Evolutionary conservation across 2,329 filamentous ascomycete genomes (phyloP), one percentile per base, ranked within the genome.

Genomic region (Aspergillaceae sp.): DNA sequence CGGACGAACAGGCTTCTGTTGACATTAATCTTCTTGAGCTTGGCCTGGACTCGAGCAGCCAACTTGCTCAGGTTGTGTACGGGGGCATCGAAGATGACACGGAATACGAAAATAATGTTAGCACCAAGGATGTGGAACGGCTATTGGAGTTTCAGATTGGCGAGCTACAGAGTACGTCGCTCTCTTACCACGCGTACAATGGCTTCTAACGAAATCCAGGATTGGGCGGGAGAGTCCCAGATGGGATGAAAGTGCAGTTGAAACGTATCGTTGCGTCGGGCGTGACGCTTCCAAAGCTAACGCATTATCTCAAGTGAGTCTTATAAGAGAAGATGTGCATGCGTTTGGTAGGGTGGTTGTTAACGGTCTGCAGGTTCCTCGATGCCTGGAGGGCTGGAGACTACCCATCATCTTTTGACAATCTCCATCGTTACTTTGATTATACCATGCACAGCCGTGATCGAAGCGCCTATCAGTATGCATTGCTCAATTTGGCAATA

Each of bases 391-490:
- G 85, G 62, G 83, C 88, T 3, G 91, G 91, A 4, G 89, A 97
- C 65, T 94, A 91, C 59, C 82, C 86, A 8, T 87, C 86, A 1
- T 86, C 92, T 0, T 92, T 96, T 61, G 91, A 98, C 59, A 84
- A 84, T 54, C 75, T 98, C 19, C 90, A 97, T 64, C 83, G 88
- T 43, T 98, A 96, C 65, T 98, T 96, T 58, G 92, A 98, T 65
- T 96, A 95, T 66, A 92, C 90, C 1, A 89, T 94, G 80, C 86
- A 92, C 58, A 86, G 82, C 54, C 75, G 82, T 49, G 86, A 94
- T 57, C 83, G 86, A 27, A 79, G 86, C 4, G 90, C 90, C 57
- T 97, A 98, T 60, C 92, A 97, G 62, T 95, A 96, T 62, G 92
- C 92, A 0, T 72, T 97, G 9, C 82, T 98, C 61, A 96, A 96